Base-by-base conservation (phyloP, 1,139 yeast species). In the Taphrina wiesneri region DNA sequence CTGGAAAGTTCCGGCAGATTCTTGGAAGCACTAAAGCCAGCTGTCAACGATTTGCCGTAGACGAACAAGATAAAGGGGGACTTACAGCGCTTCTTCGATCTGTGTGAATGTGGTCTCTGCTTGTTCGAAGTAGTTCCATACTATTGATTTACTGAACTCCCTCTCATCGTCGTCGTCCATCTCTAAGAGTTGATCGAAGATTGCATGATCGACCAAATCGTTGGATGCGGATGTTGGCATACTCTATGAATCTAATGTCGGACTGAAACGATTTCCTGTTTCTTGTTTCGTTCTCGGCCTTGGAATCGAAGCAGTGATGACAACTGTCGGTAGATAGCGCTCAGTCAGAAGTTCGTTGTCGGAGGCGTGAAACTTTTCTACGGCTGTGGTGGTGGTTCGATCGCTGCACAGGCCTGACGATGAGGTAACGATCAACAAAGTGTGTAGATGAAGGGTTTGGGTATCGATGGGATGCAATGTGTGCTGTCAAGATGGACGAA, bases 81-180 rank as follows among this genome's bases (percentile, higher is more conserved):
- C 70, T 21, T 60, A 72, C 67, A 90, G 75, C 52, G 86, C 85
- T 17, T 77, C 77, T 69, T 87, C 87, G 76, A 93, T 88, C 70
- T 88, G 85, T 54, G 77, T 79, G 73, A 92, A 88, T 0, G 97
- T 92, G 26, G 85, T 87, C 70, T 83, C 82, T 17, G 96, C 96
- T 77, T 93, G 99, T 68, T 88, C 96, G 69, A 88, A 90, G 76
- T 89, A 93, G 47, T 95, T 90, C 70, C 84, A 83, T 66, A 92
- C 86, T 70, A 93, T 81, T 41, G 88, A 82, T 71, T 85, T 81
- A 47, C 95, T 87, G 78, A 93, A 93, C 13, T 88, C 93, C 26
- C 84, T 82, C 67, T 85, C 88, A 72, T 88, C 96, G 73, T 90
- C 97, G 72, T 88, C 93, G 76, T 93, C 98, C 97, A 93, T 92